Evolutionary conservation across 805 yeast genomes (phyloP).

Genomic region (Metschnikowia koreensis): DNA sequence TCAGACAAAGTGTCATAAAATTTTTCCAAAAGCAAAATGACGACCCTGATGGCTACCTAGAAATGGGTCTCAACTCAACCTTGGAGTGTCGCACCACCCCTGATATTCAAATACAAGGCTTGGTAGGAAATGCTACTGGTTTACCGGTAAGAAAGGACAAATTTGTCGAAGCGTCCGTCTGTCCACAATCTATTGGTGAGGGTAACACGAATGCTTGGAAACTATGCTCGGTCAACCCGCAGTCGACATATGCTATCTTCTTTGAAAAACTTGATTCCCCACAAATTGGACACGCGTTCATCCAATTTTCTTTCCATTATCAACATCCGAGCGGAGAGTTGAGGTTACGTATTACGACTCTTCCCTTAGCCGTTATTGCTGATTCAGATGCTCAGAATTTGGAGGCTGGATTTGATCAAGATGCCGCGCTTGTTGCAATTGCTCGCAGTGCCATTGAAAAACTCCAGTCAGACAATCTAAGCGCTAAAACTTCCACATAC

Average conservation of each 20-base stretch:
- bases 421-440: constrained; percentile 61
- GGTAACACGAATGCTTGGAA: constrained; percentile 61
- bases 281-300: constrained; percentile 26
- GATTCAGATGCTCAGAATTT: constrained; percentile 41
- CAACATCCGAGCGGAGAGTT: constrained; percentile 59
- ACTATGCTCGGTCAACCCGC: constrained; percentile 52
- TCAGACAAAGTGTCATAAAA: constrained; percentile 60
- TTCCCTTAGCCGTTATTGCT: constrained; percentile 43
- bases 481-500: constrained; percentile 18
- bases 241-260: constrained; percentile 56
- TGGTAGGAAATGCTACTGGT: constrained; percentile 62
- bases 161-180: constrained; percentile 24
- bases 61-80: constrained; percentile 59
- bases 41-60: constrained; percentile 33
- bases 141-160: constrained; percentile 32
- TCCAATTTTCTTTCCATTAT: constrained; percentile 60
- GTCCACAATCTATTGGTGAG: constrained; percentile 43
- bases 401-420: constrained; percentile 60
- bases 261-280: constrained; percentile 49
- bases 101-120: constrained; percentile 54
- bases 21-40: constrained; percentile 41
- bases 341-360: constrained; percentile 61
- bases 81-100: constrained; percentile 52
- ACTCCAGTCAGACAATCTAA: constrained; percentile 24
- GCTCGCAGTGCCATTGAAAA: constrained; percentile 53